These are phyloP conservation scores for Cutaneotrichosporon cyanovorans DNA, from an alignment of 1,284 basidiomycete genomes.

Conservation along the genomic window DNA sequence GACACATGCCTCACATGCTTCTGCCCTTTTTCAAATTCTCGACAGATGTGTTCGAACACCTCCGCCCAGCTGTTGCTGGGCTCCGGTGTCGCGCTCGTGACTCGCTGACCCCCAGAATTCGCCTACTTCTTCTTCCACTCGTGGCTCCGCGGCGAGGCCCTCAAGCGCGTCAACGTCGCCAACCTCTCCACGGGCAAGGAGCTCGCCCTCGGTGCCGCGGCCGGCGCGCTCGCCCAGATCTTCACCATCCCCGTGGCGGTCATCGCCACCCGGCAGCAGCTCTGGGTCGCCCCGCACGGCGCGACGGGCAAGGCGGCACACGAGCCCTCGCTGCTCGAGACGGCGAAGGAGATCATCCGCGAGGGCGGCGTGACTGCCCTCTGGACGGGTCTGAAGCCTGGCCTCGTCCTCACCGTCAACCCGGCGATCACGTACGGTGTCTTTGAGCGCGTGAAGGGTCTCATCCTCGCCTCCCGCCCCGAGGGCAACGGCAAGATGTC, in stretches of 20 bases:
- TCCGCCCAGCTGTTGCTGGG: too few species aligned
- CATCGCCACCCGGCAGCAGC: conserved; percentile 94
- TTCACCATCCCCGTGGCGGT: conserved; percentile 98
- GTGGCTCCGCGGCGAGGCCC: conserved; percentile 58
- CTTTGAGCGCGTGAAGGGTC: conserved; percentile 78
- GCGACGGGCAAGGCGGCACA: conserved; percentile 19
- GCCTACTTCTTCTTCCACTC: conserved; percentile 99
- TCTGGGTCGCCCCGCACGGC: conserved; percentile 49
- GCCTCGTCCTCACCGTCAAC: conserved; percentile 88
- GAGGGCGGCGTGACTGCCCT: conserved; percentile 87
- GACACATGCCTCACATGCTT: too few species aligned
- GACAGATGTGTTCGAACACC: too few species aligned
- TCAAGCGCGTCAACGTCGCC: conserved; percentile 39
- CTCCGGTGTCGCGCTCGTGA: too few species aligned
- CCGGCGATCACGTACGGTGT: conserved; percentile 98
- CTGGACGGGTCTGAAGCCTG: conserved; percentile 90
- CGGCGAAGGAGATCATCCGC: conserved; percentile 79
- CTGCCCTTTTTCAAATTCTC: too few species aligned
- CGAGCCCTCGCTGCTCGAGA: conserved; percentile 50
- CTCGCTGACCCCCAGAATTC: conserved; percentile 59
- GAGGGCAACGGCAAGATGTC: conserved; percentile 32
- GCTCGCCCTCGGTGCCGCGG: conserved; percentile 79
- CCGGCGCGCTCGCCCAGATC: conserved; percentile 90
- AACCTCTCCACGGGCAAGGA: conserved; percentile 69
- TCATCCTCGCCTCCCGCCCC: conserved; percentile 39